Evolutionary conservation across 192 early-diverging fungal genomes (phyloP).

Genomic region (Backusella tuberculispora): DNA sequence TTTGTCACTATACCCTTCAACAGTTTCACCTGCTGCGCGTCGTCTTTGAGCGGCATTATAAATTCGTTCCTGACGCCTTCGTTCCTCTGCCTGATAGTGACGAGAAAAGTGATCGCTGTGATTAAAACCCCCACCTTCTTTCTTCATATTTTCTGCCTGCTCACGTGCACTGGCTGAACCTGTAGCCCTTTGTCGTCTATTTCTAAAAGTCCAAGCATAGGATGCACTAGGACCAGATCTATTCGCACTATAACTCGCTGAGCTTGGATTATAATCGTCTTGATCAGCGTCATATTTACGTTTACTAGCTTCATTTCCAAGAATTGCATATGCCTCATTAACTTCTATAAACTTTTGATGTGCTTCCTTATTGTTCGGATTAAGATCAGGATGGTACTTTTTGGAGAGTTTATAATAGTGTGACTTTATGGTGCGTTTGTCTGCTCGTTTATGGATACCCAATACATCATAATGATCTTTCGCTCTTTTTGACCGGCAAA

Average conservation of each 20-base stretch:
- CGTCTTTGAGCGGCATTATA: constrained; percentile 23
- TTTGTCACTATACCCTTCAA: constrained; percentile 1
- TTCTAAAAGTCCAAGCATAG: constrained; percentile 23
- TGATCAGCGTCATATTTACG: constrained; percentile 77
- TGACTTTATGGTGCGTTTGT: constrained; percentile 64
- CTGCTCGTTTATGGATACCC: constrained; percentile 41
- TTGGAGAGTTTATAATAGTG: constrained; percentile 79
- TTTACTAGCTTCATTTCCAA: constrained; percentile 72
- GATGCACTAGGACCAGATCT: constrained; percentile 2
- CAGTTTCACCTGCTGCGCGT: constrained; percentile 24
- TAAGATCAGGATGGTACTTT: constrained; percentile 84
- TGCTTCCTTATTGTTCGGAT: constrained; percentile 68
- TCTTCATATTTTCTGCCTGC: constrained; percentile 24
- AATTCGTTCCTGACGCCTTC: constrained; percentile 26
- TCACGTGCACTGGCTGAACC: constrained; percentile 40
- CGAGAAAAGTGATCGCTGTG: constrained; percentile 28
- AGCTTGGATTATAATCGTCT: constrained; percentile 16
- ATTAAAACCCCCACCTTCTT: constrained; percentile 21
- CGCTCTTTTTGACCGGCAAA: not conserved
- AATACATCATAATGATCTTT: constrained; percentile 53
- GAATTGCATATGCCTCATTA: constrained; percentile 84
- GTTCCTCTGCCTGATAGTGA: constrained; percentile 44
- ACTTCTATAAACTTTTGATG: constrained; percentile 75
- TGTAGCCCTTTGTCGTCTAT: constrained; percentile 22
- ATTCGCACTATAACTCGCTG: constrained; percentile 24